phyloP scores from a whole-genome alignment of 2,329 filamentous ascomycete genomes.

The Metarhizium guizhouense region DNA sequence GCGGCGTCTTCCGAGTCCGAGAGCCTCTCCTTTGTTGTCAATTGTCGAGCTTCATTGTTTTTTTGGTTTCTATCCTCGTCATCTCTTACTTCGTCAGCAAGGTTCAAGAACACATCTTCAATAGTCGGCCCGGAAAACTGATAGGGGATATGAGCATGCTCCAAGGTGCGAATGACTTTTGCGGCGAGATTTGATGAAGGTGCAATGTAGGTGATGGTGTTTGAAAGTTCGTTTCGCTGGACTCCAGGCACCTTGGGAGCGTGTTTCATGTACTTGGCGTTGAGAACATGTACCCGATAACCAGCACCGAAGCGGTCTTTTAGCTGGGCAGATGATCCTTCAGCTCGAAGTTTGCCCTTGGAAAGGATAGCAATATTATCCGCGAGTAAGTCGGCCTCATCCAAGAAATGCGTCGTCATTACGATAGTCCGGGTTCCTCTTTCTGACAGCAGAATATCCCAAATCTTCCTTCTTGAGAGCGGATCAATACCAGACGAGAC shows the following conservation, averaged over 20 bases:
- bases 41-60: slow-evolving; percentile 9
- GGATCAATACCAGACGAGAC: slow-evolving; percentile 85
- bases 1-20: slow-evolving; percentile 15
- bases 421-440: slow-evolving; percentile 75
- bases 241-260: slow-evolving; percentile 45
- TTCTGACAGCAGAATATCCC: slow-evolving; percentile 85
- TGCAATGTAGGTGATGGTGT: slow-evolving; percentile 65
- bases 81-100: slow-evolving; percentile 68
- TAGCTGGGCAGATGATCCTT: slow-evolving; percentile 77
- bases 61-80: slow-evolving; percentile 28
- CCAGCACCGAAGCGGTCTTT: slow-evolving; percentile 77
- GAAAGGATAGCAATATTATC: slow-evolving; percentile 86
- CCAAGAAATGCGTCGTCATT: slow-evolving; percentile 86
- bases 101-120: slow-evolving; percentile 82
- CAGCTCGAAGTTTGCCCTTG: slow-evolving; percentile 70
- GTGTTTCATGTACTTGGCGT: slow-evolving; percentile 30
- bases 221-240: slow-evolving; percentile 50
- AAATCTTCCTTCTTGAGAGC: slow-evolving; percentile 77
- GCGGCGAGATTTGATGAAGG: slow-evolving; percentile 62
- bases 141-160: slow-evolving; percentile 62
- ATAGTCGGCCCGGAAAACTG: slow-evolving; percentile 83
- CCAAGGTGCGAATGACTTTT: slow-evolving; percentile 57
- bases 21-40: slow-evolving; percentile 10
- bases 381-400: slow-evolving; percentile 82
- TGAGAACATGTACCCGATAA: slow-evolving; percentile 67